Conservation (phyloP, 1,284 basidiomycete genomes). For the Entoloma clypeatum region DNA sequence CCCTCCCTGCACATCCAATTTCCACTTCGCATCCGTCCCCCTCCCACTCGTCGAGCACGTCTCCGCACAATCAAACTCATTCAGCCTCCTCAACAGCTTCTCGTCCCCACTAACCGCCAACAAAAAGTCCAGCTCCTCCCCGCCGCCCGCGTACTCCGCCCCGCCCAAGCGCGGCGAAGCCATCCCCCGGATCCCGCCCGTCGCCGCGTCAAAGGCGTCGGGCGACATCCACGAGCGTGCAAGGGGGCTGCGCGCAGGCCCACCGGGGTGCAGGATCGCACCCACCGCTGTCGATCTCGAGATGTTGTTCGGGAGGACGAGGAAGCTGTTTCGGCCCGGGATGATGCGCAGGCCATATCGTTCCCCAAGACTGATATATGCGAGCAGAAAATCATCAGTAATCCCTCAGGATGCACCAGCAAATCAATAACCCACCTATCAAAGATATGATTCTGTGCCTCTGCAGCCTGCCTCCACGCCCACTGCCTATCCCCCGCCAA, state of each 20-base stretch:
- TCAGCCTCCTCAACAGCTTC: conserved; percentile 67
- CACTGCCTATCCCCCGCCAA: conserved; percentile 17
- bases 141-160: conserved; percentile 34
- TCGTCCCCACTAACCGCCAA: conserved; percentile 71
- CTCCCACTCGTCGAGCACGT: conserved; percentile 64
- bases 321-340: conserved; percentile 70
- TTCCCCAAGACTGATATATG: conserved; percentile 59
- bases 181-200: no score
- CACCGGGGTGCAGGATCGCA: conserved; percentile 66
- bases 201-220: conserved; percentile 15
- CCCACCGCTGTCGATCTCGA: conserved; percentile 79
- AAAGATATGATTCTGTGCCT: conserved; percentile 89
- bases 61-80: conserved; percentile 68
- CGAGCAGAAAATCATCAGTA: conserved; percentile 1
- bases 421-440: conserved; percentile 47
- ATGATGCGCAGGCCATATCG: conserved; percentile 78
- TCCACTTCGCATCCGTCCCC: conserved; percentile 77
- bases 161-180: no score
- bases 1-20: no score
- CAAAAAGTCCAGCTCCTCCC: conserved; percentile 55
- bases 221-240: conserved; percentile 37
- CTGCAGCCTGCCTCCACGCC: conserved; percentile 79
- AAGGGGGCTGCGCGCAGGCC: conserved; percentile 52
- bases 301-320: conserved; percentile 81
- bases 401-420: background rate